Evolutionary conservation across 2,329 filamentous ascomycete genomes (phyloP).

Genomic region (Dothistroma pini): DNA sequence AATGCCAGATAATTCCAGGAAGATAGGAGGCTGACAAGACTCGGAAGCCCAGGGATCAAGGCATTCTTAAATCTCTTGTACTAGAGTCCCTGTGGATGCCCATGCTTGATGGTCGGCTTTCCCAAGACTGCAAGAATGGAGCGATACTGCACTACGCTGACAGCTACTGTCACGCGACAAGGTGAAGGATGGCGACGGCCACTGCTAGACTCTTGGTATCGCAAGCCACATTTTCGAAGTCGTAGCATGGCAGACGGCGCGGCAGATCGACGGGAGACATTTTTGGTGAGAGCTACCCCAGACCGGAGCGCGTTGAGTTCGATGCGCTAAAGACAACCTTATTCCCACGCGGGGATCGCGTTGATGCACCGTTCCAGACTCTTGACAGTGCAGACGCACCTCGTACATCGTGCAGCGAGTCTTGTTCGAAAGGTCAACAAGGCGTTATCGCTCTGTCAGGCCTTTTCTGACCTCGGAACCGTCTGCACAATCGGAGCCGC

Average conservation of each 20-base stretch:
- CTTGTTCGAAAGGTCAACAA: not conserved
- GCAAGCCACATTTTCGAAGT: constrained; percentile 4
- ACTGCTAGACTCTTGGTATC: not conserved
- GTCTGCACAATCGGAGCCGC: not conserved
- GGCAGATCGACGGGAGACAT: not conserved
- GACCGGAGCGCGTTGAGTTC: constrained; percentile 2
- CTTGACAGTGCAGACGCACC: not conserved
- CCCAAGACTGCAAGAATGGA: not conserved
- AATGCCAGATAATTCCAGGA: not conserved
- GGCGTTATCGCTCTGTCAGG: not conserved
- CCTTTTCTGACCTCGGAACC: not conserved
- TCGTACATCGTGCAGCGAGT: not conserved
- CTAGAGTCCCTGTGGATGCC: not conserved
- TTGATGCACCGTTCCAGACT: constrained; percentile 4
- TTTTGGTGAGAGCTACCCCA: constrained; percentile 2
- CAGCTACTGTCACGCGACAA: constrained; percentile 8
- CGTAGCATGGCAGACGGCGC: not conserved
- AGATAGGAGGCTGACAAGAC: not conserved
- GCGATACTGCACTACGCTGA: not conserved
- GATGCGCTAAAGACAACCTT: constrained; percentile 3
- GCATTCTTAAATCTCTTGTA: constrained; percentile 2
- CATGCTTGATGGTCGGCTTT: not conserved
- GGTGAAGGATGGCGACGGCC: constrained; percentile 3
- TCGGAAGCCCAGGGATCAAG: not conserved
- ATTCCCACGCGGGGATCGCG: not conserved